These are phyloP conservation scores for Acanthamoeba culbertsoni DNA, from an alignment of 208 protist genomes.

Conservation along the genomic window DNA sequence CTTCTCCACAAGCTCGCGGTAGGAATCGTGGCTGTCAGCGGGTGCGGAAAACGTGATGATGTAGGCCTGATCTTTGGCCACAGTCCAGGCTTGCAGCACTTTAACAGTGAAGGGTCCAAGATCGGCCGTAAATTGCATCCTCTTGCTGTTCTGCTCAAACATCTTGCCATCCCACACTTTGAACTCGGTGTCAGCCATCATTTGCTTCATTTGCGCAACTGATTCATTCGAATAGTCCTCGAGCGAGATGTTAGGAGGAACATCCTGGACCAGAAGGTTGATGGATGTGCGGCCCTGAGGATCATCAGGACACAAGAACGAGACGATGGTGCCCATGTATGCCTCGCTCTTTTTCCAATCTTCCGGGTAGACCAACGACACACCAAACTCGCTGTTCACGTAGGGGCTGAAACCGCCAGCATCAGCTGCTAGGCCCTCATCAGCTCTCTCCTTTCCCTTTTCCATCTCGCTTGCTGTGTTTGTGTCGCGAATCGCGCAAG, in stretches of 20 bases:
- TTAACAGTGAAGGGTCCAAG: conserved; percentile 17
- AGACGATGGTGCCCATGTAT: conserved; percentile 35
- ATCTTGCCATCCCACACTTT: background rate
- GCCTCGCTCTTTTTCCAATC: conserved; percentile 4
- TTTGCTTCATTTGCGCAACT: background rate
- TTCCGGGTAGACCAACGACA: background rate
- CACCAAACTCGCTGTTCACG: background rate
- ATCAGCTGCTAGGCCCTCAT: background rate
- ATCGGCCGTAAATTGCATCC: background rate
- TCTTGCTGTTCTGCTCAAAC: background rate
- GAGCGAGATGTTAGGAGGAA: background rate
- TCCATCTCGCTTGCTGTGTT: background rate
- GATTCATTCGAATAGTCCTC: background rate
- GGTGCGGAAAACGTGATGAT: background rate
- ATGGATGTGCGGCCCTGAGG: background rate
- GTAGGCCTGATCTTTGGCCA: conserved; percentile 21
- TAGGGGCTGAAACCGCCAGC: background rate
- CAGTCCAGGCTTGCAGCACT: background rate
- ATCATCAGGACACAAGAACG: background rate
- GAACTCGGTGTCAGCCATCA: background rate
- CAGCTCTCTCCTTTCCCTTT: background rate
- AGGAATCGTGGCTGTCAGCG: background rate
- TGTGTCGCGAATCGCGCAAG: background rate
- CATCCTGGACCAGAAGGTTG: background rate
- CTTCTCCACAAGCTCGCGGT: background rate